Percentiles rank a stretch among this genome's conserved stretches.
phyloP scores from a whole-genome alignment of 2,329 filamentous ascomycete species.

The Colletotrichum lindemuthianum region DNA sequence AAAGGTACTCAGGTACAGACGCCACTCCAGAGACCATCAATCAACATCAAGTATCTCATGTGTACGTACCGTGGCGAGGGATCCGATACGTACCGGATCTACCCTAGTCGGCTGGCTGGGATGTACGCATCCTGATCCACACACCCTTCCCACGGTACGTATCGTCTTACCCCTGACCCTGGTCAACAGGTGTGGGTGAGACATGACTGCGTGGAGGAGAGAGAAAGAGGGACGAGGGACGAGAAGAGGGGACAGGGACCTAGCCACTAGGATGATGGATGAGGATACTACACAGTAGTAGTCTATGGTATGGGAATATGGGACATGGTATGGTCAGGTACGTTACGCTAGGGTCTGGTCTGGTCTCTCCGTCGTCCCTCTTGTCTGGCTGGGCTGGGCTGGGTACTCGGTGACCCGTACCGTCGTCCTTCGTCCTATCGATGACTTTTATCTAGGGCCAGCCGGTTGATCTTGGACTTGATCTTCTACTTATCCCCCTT shows the following conservation, averaged over 20 bases:
- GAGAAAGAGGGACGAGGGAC: constrained; percentile 39
- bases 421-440: constrained; percentile 44
- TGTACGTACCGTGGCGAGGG: background rate
- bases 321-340: background rate
- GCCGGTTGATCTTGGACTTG: constrained; percentile 50
- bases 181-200: constrained; percentile 58
- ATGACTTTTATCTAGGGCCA: constrained; percentile 51
- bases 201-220: constrained; percentile 54
- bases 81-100: constrained; percentile 4
- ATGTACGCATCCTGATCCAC: too few species aligned
- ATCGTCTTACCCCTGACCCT: constrained; percentile 32
- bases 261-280: constrained; percentile 6
- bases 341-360: constrained; percentile 41
- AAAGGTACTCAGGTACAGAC: constrained; percentile 9
- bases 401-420: constrained; percentile 33
- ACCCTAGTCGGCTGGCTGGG: too few species aligned
- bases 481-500: constrained; percentile 63
- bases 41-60: constrained; percentile 1
- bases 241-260: constrained; percentile 37
- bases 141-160: constrained; percentile 4
- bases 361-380: constrained; percentile 14
- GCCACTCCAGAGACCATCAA: constrained; percentile 27
- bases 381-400: constrained; percentile 1
- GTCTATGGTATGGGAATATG: too few species aligned
- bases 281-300: too few species aligned